Conservation (phyloP, 2,329 filamentous ascomycete species). For the Pleomassaria siparia region DNA sequence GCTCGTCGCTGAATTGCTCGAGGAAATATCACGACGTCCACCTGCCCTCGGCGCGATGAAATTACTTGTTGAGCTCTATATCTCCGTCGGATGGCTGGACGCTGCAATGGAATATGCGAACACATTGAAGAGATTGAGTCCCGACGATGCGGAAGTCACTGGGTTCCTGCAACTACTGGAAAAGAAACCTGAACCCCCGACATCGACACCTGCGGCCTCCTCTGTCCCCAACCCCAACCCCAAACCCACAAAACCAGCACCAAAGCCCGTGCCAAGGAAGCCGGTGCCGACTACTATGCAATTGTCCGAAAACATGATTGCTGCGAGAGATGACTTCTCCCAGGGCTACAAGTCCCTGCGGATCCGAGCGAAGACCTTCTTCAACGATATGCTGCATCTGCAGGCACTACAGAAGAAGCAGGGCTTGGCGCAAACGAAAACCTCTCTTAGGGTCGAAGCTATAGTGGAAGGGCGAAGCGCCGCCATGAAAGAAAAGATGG, state of each 20-base stretch:
- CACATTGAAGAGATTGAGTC: slow-evolving; percentile 24
- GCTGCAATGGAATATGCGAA: slow-evolving; percentile 32
- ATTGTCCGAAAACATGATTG: slow-evolving; percentile 21
- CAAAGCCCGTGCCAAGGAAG: slow-evolving; percentile 5
- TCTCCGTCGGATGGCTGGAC: slow-evolving; percentile 36
- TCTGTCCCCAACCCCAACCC: too few relatives aligned
- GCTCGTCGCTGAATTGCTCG: slow-evolving; percentile 33
- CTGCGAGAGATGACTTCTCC: slow-evolving; percentile 24
- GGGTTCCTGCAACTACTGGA: slow-evolving; percentile 21
- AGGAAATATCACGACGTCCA: slow-evolving; percentile 32
- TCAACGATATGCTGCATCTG: slow-evolving; percentile 28
- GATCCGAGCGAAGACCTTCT: slow-evolving; percentile 20
- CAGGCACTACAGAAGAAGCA: slow-evolving; percentile 29
- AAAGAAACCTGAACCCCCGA: slow-evolving; percentile 26
- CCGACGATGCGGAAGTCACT: slow-evolving; percentile 27
- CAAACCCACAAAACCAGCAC: slow-evolving; percentile 3
- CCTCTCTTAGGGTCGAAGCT: slow-evolving; percentile 19
- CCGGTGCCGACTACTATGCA: slow-evolving; percentile 5
- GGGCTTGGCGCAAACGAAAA: slow-evolving; percentile 18
- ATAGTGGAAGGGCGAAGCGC: slow-evolving; percentile 18
- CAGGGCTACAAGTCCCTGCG: slow-evolving; percentile 28
- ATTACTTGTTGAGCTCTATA: slow-evolving; percentile 36
- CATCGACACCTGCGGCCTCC: not conserved
- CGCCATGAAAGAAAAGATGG: not conserved
- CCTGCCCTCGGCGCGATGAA: slow-evolving; percentile 32